Conservation (phyloP, 768 basidiomycete genomes). For the Lentinula aciculospora region DNA sequence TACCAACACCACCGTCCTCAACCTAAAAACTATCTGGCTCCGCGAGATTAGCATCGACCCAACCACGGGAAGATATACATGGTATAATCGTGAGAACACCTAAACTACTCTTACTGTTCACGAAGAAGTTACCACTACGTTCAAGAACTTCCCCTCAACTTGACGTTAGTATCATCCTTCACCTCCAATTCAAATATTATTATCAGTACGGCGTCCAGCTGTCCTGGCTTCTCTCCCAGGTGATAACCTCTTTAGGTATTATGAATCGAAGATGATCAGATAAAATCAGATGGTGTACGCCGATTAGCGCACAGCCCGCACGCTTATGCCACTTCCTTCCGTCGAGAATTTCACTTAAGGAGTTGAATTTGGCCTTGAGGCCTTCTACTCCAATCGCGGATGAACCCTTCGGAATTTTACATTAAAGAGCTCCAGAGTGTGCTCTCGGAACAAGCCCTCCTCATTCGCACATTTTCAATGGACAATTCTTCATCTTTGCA, state of each 20-base stretch:
- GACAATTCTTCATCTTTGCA: slow-evolving; percentile 32
- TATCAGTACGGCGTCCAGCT: too few species aligned
- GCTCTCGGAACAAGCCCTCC: slow-evolving; percentile 55
- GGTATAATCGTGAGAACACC: too few species aligned
- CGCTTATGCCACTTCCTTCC: not conserved
- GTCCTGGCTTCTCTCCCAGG: too few species aligned
- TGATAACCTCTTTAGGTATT: not conserved
- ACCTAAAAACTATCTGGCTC: too few species aligned
- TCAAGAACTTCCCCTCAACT: not conserved
- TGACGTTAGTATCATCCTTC: not conserved
- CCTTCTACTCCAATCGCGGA: not conserved
- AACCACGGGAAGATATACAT: too few species aligned
- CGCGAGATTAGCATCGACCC: too few species aligned
- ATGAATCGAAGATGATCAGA: not conserved
- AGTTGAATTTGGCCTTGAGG: too few species aligned
- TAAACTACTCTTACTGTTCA: too few species aligned
- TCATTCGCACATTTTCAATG: slow-evolving; percentile 43
- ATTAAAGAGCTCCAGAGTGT: slow-evolving; percentile 47
- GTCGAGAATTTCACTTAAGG: not conserved
- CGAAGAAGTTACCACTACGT: too few species aligned
- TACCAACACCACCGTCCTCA: too few species aligned
- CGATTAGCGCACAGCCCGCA: not conserved
- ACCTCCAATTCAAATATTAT: too few species aligned
- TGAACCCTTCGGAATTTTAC: slow-evolving; percentile 3
- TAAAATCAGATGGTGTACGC: not conserved